phyloP scores from a whole-genome alignment of 2,329 filamentous ascomycete genomes.

The Colletotrichum cuscutae region DNA sequence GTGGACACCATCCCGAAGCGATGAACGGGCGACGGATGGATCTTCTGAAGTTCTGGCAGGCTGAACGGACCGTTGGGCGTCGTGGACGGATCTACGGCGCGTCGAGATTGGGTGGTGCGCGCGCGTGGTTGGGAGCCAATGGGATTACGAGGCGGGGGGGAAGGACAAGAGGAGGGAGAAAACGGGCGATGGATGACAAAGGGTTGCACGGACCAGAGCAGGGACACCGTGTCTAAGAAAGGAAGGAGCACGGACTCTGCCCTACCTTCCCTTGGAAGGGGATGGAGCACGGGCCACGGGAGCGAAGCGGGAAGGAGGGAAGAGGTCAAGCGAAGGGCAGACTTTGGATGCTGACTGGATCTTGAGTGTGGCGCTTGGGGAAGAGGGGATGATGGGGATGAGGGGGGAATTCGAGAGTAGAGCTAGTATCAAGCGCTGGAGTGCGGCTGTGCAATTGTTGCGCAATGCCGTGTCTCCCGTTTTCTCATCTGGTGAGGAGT shows the following conservation, averaged over 20 bases:
- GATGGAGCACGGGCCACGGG: not conserved
- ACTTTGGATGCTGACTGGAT: constrained; percentile 6
- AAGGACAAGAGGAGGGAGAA: not conserved
- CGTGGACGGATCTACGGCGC: constrained; percentile 20
- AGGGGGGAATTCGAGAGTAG: no score
- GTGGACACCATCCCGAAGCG: not conserved
- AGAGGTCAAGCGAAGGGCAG: not conserved
- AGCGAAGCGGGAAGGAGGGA: not conserved
- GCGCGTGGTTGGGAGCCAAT: constrained; percentile 20
- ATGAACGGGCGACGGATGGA: not conserved
- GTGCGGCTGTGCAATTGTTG: constrained; percentile 31
- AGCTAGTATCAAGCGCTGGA: constrained; percentile 18
- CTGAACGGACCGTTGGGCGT: no score
- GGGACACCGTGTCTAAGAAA: not conserved
- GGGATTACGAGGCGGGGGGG: not conserved
- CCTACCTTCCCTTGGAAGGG: no score
- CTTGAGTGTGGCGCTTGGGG: constrained; percentile 18
- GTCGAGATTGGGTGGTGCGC: constrained; percentile 32
- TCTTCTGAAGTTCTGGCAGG: not conserved
- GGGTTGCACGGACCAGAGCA: not conserved
- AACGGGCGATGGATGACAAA: not conserved
- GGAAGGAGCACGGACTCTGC: not conserved
- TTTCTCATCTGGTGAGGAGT: not conserved
- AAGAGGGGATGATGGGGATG: not conserved
- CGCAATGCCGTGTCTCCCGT: not conserved